Evolutionary conservation across 306 rosid genomes (phyloP).

Genomic region (Vigna angularis): DNA sequence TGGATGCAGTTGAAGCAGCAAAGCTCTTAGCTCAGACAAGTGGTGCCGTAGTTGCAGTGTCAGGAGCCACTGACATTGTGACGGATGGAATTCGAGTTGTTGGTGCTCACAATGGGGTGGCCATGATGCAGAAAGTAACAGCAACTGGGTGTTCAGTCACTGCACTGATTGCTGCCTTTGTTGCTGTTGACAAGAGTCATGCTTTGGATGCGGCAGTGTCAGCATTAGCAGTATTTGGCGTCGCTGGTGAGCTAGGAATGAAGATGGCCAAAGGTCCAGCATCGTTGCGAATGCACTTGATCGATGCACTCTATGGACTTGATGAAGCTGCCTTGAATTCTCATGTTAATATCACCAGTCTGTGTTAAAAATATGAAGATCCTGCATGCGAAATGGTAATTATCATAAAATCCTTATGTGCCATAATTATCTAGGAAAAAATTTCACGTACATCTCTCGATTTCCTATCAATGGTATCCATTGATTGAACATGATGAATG

Average conservation of each 20-base stretch:
- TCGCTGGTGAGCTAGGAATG: slow-evolving; percentile 87
- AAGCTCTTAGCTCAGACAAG: slow-evolving; percentile 70
- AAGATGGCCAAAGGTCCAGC: slow-evolving; percentile 85
- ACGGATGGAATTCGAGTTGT: slow-evolving; percentile 80
- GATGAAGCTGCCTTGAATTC: slow-evolving; percentile 73
- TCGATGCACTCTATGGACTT: slow-evolving; percentile 81
- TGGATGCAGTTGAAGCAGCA: slow-evolving; percentile 85
- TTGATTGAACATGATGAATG: slow-evolving; percentile 26
- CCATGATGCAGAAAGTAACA: slow-evolving; percentile 87
- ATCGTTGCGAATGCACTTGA: slow-evolving; percentile 78
- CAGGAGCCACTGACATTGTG: slow-evolving; percentile 85
- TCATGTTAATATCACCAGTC: slow-evolving; percentile 64
- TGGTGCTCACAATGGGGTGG: slow-evolving; percentile 88
- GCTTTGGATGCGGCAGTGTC: slow-evolving; percentile 74
- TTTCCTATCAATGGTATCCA: slow-evolving; percentile 3
- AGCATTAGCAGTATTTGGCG: slow-evolving; percentile 75
- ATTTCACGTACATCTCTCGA: no score
- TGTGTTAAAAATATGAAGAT: slow-evolving; percentile 45
- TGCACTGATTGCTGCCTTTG: slow-evolving; percentile 85
- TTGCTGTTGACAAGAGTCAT: slow-evolving; percentile 72
- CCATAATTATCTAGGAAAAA: background rate
- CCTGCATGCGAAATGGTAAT: slow-evolving; percentile 26
- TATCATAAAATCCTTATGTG: background rate
- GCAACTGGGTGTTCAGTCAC: slow-evolving; percentile 95
- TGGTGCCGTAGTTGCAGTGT: slow-evolving; percentile 82